These are phyloP conservation scores for Durio zibethinus DNA, from an alignment of 345 rosid genomes.

Conservation along the genomic window DNA sequence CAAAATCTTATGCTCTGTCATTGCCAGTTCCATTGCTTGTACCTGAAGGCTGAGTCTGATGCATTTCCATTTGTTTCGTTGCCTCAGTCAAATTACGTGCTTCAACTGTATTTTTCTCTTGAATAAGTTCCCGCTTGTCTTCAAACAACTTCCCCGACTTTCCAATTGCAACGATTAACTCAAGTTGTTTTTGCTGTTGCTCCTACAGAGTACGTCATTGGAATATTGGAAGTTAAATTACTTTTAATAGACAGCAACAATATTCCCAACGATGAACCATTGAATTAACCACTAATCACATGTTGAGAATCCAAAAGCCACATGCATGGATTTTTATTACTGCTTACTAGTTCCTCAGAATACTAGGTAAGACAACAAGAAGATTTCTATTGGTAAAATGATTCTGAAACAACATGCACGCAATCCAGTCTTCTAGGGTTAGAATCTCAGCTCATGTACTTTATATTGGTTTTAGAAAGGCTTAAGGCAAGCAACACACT, in stretches of 20 bases:
- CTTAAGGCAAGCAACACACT: not conserved
- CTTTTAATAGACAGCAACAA: no score
- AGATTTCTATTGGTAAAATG: not conserved
- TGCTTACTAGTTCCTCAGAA: not conserved
- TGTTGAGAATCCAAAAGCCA: no score
- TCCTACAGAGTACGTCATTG: constrained; percentile 49
- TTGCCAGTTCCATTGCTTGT: constrained; percentile 27
- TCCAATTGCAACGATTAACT: constrained; percentile 70
- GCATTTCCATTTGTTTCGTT: constrained; percentile 33
- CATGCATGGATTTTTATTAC: not conserved
- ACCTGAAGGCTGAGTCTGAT: constrained; percentile 23
- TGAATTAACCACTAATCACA: not conserved
- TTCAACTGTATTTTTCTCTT: constrained; percentile 29
- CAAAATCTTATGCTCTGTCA: constrained; percentile 29
- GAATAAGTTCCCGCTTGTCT: constrained; percentile 30
- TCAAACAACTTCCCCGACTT: constrained; percentile 62
- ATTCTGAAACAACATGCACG: not conserved
- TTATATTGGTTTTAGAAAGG: not conserved
- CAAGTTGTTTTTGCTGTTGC: constrained; percentile 88
- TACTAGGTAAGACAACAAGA: not conserved
- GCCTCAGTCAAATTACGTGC: constrained; percentile 25
- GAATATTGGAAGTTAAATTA: constrained; percentile 18
- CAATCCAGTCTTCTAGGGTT: not conserved
- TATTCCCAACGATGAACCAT: not conserved
- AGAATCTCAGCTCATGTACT: not conserved